Percentiles rank a stretch among this genome's conserved stretches.
These are phyloP conservation scores for Beauveria sp. DNA, from an alignment of 2,329 filamentous ascomycete genomes.

Conservation along the genomic window DNA sequence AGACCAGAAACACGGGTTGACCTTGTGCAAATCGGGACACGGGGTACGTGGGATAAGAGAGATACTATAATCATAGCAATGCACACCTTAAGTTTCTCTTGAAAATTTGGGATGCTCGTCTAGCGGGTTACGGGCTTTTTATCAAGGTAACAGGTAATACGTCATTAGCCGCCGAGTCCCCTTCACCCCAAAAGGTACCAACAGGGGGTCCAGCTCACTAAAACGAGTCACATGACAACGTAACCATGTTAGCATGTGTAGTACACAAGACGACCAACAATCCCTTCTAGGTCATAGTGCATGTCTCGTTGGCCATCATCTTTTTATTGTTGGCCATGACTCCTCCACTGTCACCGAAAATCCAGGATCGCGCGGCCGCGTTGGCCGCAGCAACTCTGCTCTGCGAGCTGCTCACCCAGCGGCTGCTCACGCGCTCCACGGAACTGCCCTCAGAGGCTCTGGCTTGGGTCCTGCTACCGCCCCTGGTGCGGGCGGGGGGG, in stretches of 20 bases:
- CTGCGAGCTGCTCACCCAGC: constrained; percentile 18
- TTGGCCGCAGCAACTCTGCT: constrained; percentile 18
- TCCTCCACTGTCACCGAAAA: neutral
- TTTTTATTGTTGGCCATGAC: neutral
- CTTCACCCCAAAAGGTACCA: too few relatives aligned
- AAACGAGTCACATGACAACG: neutral
- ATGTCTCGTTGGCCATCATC: neutral
- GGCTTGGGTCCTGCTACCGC: constrained; percentile 24
- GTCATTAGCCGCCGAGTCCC: too few relatives aligned
- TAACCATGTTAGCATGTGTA: neutral
- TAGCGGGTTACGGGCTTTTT: too few relatives aligned
- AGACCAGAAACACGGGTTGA: neutral
- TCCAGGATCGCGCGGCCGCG: neutral
- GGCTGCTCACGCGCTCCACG: constrained; percentile 14
- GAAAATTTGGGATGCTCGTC: too few relatives aligned
- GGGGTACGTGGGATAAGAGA: neutral
- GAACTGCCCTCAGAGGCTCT: constrained; percentile 27
- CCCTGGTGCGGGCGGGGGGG: constrained; percentile 14
- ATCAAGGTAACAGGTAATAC: too few relatives aligned
- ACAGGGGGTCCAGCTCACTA: too few relatives aligned
- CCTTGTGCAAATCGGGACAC: neutral
- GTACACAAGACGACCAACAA: neutral
- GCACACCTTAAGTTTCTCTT: neutral
- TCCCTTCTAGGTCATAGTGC: neutral
- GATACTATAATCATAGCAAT: constrained; percentile 10